A percentile compares a stretch with the other conserved stretches of the same genome.
phyloP scores from a whole-genome alignment of 192 early-diverging fungal species.

The Pilobolus umbonatus region DNA sequence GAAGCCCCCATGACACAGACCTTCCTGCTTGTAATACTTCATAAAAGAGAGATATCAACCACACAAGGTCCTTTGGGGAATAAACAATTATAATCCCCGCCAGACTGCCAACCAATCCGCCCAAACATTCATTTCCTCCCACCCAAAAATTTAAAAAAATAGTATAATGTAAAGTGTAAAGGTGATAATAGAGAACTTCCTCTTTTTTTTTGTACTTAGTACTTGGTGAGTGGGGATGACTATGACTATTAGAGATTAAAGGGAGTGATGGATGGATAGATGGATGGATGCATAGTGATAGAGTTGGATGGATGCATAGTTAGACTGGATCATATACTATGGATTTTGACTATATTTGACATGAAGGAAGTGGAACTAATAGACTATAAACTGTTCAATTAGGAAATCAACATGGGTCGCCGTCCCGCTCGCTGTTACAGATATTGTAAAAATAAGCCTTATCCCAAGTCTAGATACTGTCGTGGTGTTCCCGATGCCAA shows the following conservation, averaged over 20 bases:
- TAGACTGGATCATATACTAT: not conserved
- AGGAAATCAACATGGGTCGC: constrained; percentile 76
- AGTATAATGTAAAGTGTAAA: too few species aligned
- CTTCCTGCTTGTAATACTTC: too few species aligned
- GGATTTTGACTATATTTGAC: not conserved
- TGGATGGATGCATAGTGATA: constrained; percentile 5
- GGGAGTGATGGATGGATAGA: constrained; percentile 5
- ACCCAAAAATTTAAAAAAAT: too few species aligned
- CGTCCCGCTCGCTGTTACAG: constrained; percentile 99
- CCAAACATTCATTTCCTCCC: too few species aligned
- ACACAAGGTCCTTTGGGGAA: too few species aligned
- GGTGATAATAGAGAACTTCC: constrained; percentile 4
- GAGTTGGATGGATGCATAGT: not conserved
- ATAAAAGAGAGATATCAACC: too few species aligned
- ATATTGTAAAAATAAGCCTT: constrained; percentile 99
- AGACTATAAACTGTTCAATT: not conserved
- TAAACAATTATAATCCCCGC: too few species aligned
- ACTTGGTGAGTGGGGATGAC: constrained; percentile 4
- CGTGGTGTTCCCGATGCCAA: constrained; percentile 99
- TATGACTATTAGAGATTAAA: not conserved
- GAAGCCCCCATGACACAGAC: too few species aligned
- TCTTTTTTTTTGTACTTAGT: constrained; percentile 21
- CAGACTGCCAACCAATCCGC: too few species aligned
- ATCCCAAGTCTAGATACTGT: constrained; percentile 97
- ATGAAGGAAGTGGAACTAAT: not conserved